These are phyloP conservation scores for Phaeolepiota aurea DNA, from an alignment of 768 basidiomycete genomes.

Conservation along the genomic window DNA sequence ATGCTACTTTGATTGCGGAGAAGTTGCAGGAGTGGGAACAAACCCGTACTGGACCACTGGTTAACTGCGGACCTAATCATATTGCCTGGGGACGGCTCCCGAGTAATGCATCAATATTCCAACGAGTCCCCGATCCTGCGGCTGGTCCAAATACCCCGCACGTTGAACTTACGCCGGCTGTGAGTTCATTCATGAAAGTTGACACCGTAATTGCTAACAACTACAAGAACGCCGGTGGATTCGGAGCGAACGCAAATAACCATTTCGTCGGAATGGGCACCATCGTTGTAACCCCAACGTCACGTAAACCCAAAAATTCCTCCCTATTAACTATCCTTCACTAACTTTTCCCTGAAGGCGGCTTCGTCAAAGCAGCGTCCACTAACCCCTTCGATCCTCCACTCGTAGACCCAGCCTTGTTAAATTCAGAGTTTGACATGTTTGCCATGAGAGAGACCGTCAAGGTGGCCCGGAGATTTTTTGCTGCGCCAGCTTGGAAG, in stretches of 20 bases:
- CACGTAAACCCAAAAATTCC: slow-evolving; percentile 8
- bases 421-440: slow-evolving; percentile 3
- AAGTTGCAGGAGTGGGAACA: slow-evolving; percentile 10
- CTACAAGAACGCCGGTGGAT: not conserved
- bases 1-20: not conserved
- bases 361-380: slow-evolving; percentile 22
- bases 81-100: slow-evolving; percentile 15
- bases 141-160: slow-evolving; percentile 14
- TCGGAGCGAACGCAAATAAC: slow-evolving; percentile 1
- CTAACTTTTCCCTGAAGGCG: slow-evolving; percentile 11
- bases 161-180: slow-evolving; percentile 6
- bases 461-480: slow-evolving; percentile 8
- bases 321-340: not conserved
- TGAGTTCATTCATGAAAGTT: slow-evolving; percentile 8
- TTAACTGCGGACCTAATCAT: slow-evolving; percentile 10
- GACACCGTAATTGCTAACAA: no score
- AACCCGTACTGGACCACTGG: slow-evolving; percentile 13
- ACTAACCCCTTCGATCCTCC: slow-evolving; percentile 6
- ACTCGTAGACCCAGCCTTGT: not conserved
- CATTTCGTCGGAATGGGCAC: not conserved
- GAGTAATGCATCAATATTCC: slow-evolving; percentile 9
- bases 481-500: slow-evolving; percentile 12
- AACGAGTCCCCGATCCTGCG: slow-evolving; percentile 15
- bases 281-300: not conserved
- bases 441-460: slow-evolving; percentile 1